Base-by-base conservation (phyloP, 2,329 filamentous ascomycete genomes). In the Graphium sp. region DNA sequence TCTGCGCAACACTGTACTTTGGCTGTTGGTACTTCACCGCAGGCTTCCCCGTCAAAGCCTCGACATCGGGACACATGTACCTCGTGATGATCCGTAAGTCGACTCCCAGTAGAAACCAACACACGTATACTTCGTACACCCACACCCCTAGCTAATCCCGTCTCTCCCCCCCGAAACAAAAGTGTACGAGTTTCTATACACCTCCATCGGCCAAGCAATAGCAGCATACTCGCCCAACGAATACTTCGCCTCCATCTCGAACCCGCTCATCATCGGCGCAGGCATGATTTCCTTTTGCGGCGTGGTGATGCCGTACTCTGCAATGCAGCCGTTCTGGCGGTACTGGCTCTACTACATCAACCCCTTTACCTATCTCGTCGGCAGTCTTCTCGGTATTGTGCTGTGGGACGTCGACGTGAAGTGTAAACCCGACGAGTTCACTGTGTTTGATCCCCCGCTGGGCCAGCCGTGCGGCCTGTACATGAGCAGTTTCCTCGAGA, bases 1-100 rank as follows among this genome's bases (percentile, higher is more conserved):
- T 61, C 26, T 61, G 55, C 33, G 57, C 45, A 1, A 48, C 58
- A 1, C 33, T 62, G 3, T 66, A 66, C 47, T 64, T 51, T 32
- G 46, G 54, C 24, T 66, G 61, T 39, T 73, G 66, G 63, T 73
- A 72, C 41, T 73, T 60, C 43, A 52, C 22, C 2, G 38, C 31
- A 4, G 29, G 29, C 4, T 31, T 31, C 29, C 29, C 29, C 2
- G 36, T 40, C 4, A 36, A 39, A 7, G 52, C 58, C 2, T 60
- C 61, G 24, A 55, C 58, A 17, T 53, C 53, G 0, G 59, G 53
- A 2, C 52, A 58, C 10, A 43, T 57, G 6, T 45, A 60, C 5
- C 55, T 58, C 1, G 59, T 63, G 32, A 48, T 62, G 51, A 56
- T 7, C 35, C 55, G 4, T 62, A 58, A 37, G 62, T 56, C 34